Evolutionary conservation across 192 early-diverging fungal genomes (phyloP).

Genomic region (Gryganskiella cystojenkinii): DNA sequence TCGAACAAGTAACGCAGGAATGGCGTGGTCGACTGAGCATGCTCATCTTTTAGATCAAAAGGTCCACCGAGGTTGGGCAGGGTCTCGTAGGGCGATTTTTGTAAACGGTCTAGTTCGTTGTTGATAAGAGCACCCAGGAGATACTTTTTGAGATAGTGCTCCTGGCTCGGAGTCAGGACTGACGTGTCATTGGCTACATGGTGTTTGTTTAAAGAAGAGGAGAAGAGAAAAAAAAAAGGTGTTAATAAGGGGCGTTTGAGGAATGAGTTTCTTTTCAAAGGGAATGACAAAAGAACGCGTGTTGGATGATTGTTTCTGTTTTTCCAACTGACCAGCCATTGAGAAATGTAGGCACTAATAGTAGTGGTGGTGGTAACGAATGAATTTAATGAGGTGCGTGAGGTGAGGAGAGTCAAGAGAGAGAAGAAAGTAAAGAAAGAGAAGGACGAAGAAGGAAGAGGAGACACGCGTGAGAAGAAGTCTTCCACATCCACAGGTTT

Average conservation of each 20-base stretch:
- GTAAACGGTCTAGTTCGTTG: slow-evolving; percentile 52
- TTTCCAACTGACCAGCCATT: too few relatives aligned
- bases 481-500: too few relatives aligned
- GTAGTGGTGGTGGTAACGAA: too few relatives aligned
- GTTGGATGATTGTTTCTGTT: neutral
- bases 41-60: slow-evolving; percentile 30
- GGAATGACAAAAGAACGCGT: neutral
- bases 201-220: neutral
- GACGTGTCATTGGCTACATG: neutral
- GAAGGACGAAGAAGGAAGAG: neutral
- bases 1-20: slow-evolving; percentile 60
- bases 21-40: slow-evolving; percentile 38
- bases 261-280: neutral
- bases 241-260: neutral
- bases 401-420: neutral
- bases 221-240: neutral
- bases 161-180: slow-evolving; percentile 43
- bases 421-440: neutral
- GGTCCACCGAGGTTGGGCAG: slow-evolving; percentile 38
- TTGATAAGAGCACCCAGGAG: slow-evolving; percentile 60
- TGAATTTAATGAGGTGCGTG: too few relatives aligned
- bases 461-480: too few relatives aligned
- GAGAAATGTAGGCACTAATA: too few relatives aligned
- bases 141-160: slow-evolving; percentile 66
- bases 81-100: slow-evolving; percentile 21